Percentiles rank a stretch among this genome's conserved stretches.
Evolutionary conservation across 2,329 filamentous ascomycete species (phyloP).

Genomic region (Magnaporthiopsis incrustans): DNA sequence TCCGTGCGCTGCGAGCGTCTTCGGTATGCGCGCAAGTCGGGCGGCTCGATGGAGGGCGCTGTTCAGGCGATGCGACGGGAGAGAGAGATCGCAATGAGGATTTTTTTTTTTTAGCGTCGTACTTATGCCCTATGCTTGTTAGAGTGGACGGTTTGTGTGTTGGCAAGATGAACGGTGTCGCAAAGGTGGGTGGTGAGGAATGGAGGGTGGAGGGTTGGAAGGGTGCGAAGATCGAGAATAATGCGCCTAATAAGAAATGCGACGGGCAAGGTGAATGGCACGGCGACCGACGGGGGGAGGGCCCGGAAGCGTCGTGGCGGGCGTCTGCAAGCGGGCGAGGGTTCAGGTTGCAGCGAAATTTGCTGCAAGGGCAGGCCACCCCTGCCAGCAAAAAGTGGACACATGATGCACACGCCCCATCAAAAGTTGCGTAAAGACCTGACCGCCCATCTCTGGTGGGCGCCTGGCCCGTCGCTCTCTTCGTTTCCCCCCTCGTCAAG

Average conservation of each 20-base stretch:
- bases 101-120: background rate
- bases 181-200: background rate
- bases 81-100: background rate
- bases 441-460: background rate
- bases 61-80: background rate
- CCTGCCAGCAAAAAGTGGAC: background rate
- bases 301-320: background rate
- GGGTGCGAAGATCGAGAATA: background rate
- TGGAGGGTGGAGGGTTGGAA: background rate
- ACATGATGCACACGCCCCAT: background rate
- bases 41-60: background rate
- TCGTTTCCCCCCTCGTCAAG: background rate
- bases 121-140: background rate
- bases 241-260: constrained; percentile 5
- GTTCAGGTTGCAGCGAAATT: background rate
- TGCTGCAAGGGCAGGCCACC: background rate
- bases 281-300: background rate
- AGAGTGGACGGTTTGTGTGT: background rate
- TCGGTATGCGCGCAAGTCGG: too few species aligned
- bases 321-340: background rate
- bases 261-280: too few species aligned
- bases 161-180: background rate
- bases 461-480: background rate
- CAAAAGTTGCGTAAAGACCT: background rate
- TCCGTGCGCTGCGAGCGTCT: background rate